phyloP scores from a whole-genome alignment of 805 yeast species.

The Hanseniaspora lachancei region DNA sequence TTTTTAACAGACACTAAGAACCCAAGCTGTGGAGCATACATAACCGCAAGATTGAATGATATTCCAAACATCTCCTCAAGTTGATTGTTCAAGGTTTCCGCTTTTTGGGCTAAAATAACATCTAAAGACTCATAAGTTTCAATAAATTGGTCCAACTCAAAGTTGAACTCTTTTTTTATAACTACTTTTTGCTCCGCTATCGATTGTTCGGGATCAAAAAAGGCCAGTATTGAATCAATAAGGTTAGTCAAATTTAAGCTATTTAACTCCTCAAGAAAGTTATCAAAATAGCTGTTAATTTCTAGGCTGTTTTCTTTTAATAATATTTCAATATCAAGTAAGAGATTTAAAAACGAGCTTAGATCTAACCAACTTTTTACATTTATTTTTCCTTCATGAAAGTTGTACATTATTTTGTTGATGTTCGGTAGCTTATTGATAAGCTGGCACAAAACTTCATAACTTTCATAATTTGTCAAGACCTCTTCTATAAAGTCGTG shows the following conservation, averaged over 20 bases:
- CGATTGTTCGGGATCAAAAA: constrained; percentile 31
- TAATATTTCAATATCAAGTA: constrained; percentile 15
- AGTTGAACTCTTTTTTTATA: constrained; percentile 25
- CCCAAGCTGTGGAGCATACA: constrained; percentile 37
- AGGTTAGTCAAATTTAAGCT: constrained; percentile 11
- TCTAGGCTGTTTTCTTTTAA: constrained; percentile 13
- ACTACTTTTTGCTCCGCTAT: constrained; percentile 21
- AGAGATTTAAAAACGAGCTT: constrained; percentile 18
- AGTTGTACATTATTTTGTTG: constrained; percentile 15
- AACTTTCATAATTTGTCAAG: constrained; percentile 1
- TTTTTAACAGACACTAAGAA: constrained; percentile 27
- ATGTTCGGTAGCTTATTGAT: constrained; percentile 26
- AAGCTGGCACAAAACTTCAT: constrained; percentile 18
- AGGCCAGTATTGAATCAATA: constrained; percentile 18
- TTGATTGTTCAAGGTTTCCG: constrained; percentile 15
- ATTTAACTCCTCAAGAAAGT: neutral
- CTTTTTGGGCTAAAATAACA: constrained; percentile 19
- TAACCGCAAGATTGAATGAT: constrained; percentile 24
- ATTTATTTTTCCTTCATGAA: constrained; percentile 23
- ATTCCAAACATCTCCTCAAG: constrained; percentile 6
- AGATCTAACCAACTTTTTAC: constrained; percentile 25
- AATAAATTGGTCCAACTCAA: constrained; percentile 22
- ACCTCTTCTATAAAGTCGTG: constrained; percentile 14
- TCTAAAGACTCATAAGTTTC: constrained; percentile 27
- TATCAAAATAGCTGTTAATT: neutral